phyloP scores from a whole-genome alignment of 1,139 yeast species.

The Arxiozyma slooffiae region DNA sequence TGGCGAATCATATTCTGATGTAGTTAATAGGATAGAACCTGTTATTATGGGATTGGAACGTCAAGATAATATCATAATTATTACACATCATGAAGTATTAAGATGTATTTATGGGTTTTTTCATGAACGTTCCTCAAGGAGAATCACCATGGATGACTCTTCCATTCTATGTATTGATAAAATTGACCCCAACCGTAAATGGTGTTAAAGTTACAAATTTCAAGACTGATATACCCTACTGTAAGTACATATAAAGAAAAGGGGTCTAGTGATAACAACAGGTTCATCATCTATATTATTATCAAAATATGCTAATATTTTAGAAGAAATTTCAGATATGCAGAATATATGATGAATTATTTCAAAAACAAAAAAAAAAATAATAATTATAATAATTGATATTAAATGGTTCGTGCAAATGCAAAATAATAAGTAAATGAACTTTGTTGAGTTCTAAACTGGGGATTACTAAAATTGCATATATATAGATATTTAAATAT shows the following conservation, averaged over 20 bases:
- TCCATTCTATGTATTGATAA: conserved; percentile 86
- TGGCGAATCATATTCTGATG: conserved; percentile 93
- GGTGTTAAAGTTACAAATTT: conserved; percentile 79
- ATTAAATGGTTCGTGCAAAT: too few species aligned
- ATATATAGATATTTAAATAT: too few species aligned
- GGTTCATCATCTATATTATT: not conserved
- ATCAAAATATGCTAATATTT: conserved; percentile 2
- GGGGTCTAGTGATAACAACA: conserved; percentile 49
- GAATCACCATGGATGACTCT: conserved; percentile 98
- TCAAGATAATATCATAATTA: conserved; percentile 87
- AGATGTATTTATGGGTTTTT: conserved; percentile 93
- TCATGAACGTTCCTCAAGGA: conserved; percentile 96
- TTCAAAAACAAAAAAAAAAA: not conserved
- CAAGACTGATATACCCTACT: conserved; percentile 92
- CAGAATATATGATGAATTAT: not conserved
- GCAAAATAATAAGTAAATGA: too few species aligned
- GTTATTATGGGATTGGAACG: conserved; percentile 96
- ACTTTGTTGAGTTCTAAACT: too few species aligned
- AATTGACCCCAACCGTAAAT: conserved; percentile 87
- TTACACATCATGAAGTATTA: conserved; percentile 96
- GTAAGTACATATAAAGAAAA: conserved; percentile 92
- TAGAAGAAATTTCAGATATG: not conserved
- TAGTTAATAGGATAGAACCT: conserved; percentile 87
- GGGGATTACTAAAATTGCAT: too few species aligned
- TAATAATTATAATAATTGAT: too few species aligned